Conservation (phyloP, 2,329 filamentous ascomycete species). For the Fonsecaea nubica region DNA sequence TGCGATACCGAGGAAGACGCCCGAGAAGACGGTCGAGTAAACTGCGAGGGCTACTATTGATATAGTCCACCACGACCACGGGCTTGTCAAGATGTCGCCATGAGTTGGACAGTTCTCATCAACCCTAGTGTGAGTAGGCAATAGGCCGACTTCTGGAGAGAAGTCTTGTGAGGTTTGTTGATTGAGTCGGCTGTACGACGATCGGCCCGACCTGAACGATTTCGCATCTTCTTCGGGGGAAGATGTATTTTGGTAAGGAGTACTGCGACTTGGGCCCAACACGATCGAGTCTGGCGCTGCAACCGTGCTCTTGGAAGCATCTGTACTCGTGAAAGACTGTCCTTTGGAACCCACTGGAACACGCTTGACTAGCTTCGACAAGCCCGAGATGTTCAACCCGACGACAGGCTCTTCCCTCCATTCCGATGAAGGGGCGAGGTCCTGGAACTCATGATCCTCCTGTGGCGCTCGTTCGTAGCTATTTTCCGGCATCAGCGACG, state of each 20-base stretch:
- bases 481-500: not conserved
- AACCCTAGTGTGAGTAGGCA: constrained; percentile 10
- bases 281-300: constrained; percentile 6
- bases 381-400: constrained; percentile 18
- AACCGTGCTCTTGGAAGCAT: constrained; percentile 6
- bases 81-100: constrained; percentile 37
- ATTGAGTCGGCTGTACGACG: constrained; percentile 21
- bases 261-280: not conserved
- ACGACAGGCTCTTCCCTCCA: constrained; percentile 3
- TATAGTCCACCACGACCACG: constrained; percentile 41
- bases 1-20: constrained; percentile 69
- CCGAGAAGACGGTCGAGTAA: constrained; percentile 48
- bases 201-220: constrained; percentile 12
- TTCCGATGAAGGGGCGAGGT: constrained; percentile 2
- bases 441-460: constrained; percentile 16
- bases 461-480: constrained; percentile 19
- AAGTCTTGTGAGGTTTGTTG: constrained; percentile 16
- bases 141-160: constrained; percentile 14
- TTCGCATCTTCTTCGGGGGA: not conserved
- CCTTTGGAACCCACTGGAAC: constrained; percentile 15
- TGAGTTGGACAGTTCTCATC: constrained; percentile 44
- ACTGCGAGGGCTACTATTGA: constrained; percentile 48
- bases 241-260: not conserved
- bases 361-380: constrained; percentile 12
- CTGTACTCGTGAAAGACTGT: constrained; percentile 9